Evolutionary conservation across 139 green algal genomes (phyloP), one percentile per base, ranked within the genome.

Genomic region (Chlamydomonas incerta): DNA sequence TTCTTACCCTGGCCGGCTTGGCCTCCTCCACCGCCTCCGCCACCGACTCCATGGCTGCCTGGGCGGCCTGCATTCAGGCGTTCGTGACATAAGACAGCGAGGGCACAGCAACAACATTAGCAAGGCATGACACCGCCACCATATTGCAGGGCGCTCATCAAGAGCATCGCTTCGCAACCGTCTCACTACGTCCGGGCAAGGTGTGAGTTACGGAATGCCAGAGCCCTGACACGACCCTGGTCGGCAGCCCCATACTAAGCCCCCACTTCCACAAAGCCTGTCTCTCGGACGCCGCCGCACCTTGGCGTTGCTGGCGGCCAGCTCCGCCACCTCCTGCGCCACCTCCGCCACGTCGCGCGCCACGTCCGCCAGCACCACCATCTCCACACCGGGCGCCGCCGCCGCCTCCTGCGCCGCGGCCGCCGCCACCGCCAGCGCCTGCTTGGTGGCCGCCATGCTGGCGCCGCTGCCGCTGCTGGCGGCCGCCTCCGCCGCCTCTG

Each of bases 301-400:
- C 66, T 75, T 75, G 47, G 79, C 79, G n/a, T 75, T 75, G 47
- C 24, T 67, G 17, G 79, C 79, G 28, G 79, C 79, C 65, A 75
- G 47, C 10, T 85, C 79, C 47, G 79, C 79, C 47, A 85, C 79
- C 79, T 85, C 79, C 63, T 34, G 10, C 47, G 79, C 79, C 67
- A 85, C 79, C 24, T 85, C 79, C 46, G 79, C 65, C 23, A 85
- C 79, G 37, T 75, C 79, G 2, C 50, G 47, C 11, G 79, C 79
- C 20, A 85, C 79, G 31, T 85, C 79, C 1, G 79, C 79, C 23
- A 85, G 26, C 24, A 65, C 65, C 35, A 20, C 23, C 31, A 85
- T 41, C 63, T 75, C 66, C 13, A 85, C 79, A 8, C 66, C 41
- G 14, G 79, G 66, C 20, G 79, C 65, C 0, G 46, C 47, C 20